Evolutionary conservation across 495 filamentous ascomycete genomes (phyloP).

Genomic region (Ascodesmis nigricans): DNA sequence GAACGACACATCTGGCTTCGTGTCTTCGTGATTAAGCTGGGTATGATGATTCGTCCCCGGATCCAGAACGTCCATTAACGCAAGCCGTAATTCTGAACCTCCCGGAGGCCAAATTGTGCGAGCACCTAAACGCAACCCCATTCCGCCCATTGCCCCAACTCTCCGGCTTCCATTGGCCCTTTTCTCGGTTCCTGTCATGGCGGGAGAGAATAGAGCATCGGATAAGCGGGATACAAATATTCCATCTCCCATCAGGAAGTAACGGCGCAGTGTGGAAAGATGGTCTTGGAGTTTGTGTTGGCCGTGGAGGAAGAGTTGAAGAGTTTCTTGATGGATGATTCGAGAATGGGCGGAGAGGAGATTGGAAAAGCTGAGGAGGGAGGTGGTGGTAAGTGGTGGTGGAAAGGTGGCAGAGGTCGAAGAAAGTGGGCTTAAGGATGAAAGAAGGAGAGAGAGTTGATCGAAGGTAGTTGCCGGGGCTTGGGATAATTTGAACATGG

Average conservation of each 20-base stretch:
- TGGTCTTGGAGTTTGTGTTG: constrained; percentile 54
- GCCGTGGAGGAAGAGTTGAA: constrained; percentile 58
- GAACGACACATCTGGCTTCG: too few species aligned
- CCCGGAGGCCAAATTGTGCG: constrained; percentile 77
- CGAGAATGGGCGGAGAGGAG: constrained; percentile 50
- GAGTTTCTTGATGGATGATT: constrained; percentile 52
- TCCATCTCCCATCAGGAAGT: constrained; percentile 66
- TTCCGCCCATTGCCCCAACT: constrained; percentile 48
- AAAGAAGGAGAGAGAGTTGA: too few species aligned
- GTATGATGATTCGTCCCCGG: too few species aligned
- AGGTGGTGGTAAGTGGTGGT: constrained; percentile 35
- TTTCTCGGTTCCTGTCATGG: constrained; percentile 60
- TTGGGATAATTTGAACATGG: too few species aligned
- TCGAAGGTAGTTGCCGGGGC: too few species aligned
- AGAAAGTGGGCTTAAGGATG: too few species aligned
- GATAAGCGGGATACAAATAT: constrained; percentile 57
- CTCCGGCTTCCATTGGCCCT: constrained; percentile 41
- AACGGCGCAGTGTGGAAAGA: constrained; percentile 51
- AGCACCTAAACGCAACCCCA: constrained; percentile 58
- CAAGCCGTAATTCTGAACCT: constrained; percentile 71
- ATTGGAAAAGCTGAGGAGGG: constrained; percentile 54
- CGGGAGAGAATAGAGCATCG: constrained; percentile 65
- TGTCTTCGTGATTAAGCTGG: too few species aligned
- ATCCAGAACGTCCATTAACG: constrained; percentile 70
- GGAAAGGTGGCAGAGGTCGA: constrained; percentile 14